phyloP scores from a whole-genome alignment of 768 basidiomycete genomes.

The Pulveroboletus sp. region DNA sequence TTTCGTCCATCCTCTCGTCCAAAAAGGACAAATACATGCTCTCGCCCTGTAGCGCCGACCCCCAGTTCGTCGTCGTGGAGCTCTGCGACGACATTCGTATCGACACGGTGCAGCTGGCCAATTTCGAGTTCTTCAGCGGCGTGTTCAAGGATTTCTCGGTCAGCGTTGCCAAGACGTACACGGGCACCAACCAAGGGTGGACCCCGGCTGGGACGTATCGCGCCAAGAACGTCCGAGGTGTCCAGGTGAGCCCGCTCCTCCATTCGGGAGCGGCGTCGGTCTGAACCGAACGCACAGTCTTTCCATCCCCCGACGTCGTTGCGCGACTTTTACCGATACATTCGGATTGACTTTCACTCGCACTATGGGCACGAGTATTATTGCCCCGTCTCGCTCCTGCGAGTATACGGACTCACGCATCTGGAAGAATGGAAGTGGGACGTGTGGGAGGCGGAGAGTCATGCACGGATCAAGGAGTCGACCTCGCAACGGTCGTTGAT shows the following conservation, averaged over 20 bases:
- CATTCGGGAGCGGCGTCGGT: neutral
- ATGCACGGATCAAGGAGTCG: conserved; percentile 39
- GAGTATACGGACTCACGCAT: conserved; percentile 94
- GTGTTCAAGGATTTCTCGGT: conserved; percentile 91
- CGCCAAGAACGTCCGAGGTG: conserved; percentile 87
- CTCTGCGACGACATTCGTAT: conserved; percentile 97
- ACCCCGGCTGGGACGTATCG: conserved; percentile 69
- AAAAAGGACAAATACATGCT: conserved; percentile 97
- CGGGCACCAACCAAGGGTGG: conserved; percentile 60
- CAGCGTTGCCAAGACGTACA: conserved; percentile 80
- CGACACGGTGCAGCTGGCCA: conserved; percentile 93
- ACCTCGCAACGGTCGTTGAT: conserved; percentile 11
- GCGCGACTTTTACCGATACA: conserved; percentile 85
- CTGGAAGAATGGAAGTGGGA: conserved; percentile 97
- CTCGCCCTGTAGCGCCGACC: conserved; percentile 67
- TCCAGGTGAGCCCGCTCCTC: conserved; percentile 59
- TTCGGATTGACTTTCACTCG: conserved; percentile 90
- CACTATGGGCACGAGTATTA: conserved; percentile 96
- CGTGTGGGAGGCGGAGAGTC: conserved; percentile 70
- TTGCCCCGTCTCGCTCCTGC: conserved; percentile 88
- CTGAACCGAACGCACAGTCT: conserved; percentile 39
- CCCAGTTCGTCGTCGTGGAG: conserved; percentile 87
- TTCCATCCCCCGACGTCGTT: conserved; percentile 74
- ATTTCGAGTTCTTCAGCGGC: conserved; percentile 97
- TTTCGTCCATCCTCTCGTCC: conserved; percentile 78